Base-by-base conservation (phyloP, 192 early-diverging fungal species). In the Coemansia sp. region DNA sequence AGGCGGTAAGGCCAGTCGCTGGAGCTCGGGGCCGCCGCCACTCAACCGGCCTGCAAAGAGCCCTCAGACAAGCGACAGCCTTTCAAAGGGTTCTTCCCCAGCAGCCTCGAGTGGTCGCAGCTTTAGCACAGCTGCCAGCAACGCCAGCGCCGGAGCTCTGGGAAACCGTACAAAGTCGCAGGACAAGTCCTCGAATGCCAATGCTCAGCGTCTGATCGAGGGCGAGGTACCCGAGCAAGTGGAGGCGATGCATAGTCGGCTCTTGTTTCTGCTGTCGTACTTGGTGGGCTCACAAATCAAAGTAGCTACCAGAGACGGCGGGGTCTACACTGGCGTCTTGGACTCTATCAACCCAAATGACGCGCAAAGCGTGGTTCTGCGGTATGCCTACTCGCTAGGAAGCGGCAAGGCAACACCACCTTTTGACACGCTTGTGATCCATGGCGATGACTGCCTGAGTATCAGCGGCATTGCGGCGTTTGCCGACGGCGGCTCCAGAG, bases 301-400 rank as follows among this genome's bases (percentile, higher is more conserved):
- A 40, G 73, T 84, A 50, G 39, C 33, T 0, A 71, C 76, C 11
- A 72, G 55, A 4, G 64, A 41, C 34, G 77, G 71, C 8, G 63
- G 73, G 29, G 49, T 64, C 4, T 79, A 79, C 60, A 55, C 41
- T 31, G 81, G 81, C 13, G 44, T 84, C 2, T 50, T 84, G 40
- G 74, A 75, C 49, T 84, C 81, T n/a, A 72, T 84, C 27, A 84
- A 84, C 24, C 77, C 81, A 2, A 84, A 73, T 38, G 81, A 84
- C 40, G 81, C 76, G 5, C 81, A 84, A 43, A 84, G 81, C 75
- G 72, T 79, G 38, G 76, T 84, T 11, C 55, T 84, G 47, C 70
- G 74, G 62, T 84, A 79, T 53, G 81, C 76, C 18, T 84, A 79
- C 36, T 44, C 41, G 39, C 74, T 70, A 27, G 43, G 43, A 60